Evolutionary conservation across 1,284 basidiomycete species (phyloP).

Genomic region (Hemileia vastatrix): DNA sequence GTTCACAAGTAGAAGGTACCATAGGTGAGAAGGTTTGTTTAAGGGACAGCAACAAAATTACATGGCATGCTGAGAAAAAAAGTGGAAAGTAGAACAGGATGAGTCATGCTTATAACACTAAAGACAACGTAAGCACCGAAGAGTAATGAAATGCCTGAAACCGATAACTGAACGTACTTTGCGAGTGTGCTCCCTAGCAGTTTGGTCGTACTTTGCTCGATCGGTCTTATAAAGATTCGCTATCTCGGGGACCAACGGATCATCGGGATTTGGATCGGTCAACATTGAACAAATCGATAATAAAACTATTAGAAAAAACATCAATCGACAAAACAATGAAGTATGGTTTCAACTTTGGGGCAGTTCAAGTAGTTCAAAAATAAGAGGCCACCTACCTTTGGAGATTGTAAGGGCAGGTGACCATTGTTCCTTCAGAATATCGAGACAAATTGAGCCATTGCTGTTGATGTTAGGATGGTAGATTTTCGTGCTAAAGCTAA

Average conservation of each 20-base stretch:
- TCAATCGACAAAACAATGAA: neutral
- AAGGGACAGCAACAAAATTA: no score
- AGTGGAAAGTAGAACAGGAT: no score
- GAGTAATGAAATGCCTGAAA: no score
- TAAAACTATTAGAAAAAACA: conserved; percentile 53
- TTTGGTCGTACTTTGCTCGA: conserved; percentile 81
- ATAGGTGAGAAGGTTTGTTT: no score
- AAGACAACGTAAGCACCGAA: no score
- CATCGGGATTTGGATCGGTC: conserved; percentile 93
- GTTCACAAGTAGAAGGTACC: no score
- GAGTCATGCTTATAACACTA: no score
- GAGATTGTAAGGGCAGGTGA: conserved; percentile 96
- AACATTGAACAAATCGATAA: conserved; percentile 94
- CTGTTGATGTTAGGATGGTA: conserved; percentile 92
- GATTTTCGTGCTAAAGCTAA: conserved; percentile 89
- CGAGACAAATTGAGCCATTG: conserved; percentile 95
- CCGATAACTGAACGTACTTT: conserved; percentile 23
- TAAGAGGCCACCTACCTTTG: conserved; percentile 59
- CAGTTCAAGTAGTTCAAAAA: conserved; percentile 1
- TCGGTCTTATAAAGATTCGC: conserved; percentile 92
- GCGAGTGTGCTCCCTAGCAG: conserved; percentile 60
- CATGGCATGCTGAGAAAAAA: no score
- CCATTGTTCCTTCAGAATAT: conserved; percentile 82
- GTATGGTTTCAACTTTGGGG: neutral
- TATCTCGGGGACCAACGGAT: conserved; percentile 59